Base-by-base conservation (phyloP, 805 yeast genomes). In the Zygoascus bituminiphila region DNA sequence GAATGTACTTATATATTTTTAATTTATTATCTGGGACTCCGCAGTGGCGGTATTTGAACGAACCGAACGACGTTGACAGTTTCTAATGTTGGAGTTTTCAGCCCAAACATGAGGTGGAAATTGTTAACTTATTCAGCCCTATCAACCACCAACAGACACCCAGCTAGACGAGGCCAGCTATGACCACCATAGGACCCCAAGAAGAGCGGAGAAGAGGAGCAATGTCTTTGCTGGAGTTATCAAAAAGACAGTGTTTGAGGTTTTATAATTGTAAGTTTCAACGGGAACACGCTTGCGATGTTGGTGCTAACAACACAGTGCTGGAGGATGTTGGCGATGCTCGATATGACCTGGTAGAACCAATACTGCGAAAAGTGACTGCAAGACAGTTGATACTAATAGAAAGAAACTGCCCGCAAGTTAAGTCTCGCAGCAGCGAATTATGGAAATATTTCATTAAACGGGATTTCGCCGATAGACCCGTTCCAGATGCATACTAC, bases 291-390 rank as follows among this genome's bases (percentile, higher is more conserved):
- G n/a, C n/a, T n/a, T n/a, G n/a, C n/a, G n/a, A n/a, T 10, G 5
- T 14, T 24, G 17, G 7, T 41, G 10, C 26, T 33, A 33, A 17
- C 29, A 15, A 9, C 17, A 37, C 25, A 62, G 66, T 54, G 20
- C 62, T 69, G 22, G 42, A 46, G 2, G 73, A 69, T 44, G 58
- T 69, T 17, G 74, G 74, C n/a, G 62, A 57, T 19, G 55, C 66
- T 5, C 67, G 70, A 3, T 70, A 60, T 49, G 62, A 57, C 12
- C 50, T 68, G n/a, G 61, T 65, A 2, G 55, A 56, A 53, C 73
- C 74, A 1, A 57, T 69, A 10, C 56, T 69, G 26, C 50, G 54
- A 29, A 56, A 56, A 33, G 49, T 67, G 52, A 45, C 59, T 2
- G 62, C 67, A 2, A 57, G 53, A 17, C 72, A 68, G 51, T 59